phyloP scores from a whole-genome alignment of 306 rosid species.

The Neltuma alba region DNA sequence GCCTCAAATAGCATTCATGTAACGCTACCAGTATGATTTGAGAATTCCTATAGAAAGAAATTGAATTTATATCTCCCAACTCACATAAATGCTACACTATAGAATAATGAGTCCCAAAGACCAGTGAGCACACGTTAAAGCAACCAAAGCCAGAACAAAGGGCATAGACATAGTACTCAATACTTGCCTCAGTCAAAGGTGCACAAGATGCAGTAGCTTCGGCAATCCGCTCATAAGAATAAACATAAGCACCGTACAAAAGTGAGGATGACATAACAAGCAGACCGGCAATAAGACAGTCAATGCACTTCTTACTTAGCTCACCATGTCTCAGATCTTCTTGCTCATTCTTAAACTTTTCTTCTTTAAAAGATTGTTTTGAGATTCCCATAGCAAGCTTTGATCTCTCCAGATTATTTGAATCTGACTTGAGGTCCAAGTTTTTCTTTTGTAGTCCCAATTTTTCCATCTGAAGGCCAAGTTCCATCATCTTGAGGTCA shows the following conservation, averaged over 20 bases:
- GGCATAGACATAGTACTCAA: not conserved
- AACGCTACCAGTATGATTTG: not conserved
- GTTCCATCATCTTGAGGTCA: constrained; percentile 68
- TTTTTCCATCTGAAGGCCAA: constrained; percentile 53
- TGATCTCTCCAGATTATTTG: constrained; percentile 63
- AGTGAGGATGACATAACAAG: constrained; percentile 70
- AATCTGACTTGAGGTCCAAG: constrained; percentile 55
- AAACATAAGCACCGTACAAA: constrained; percentile 67
- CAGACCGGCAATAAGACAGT: constrained; percentile 86
- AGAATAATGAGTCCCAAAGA: constrained; percentile 18
- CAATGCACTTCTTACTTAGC: constrained; percentile 69
- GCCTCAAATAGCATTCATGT: not conserved
- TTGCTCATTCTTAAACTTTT: constrained; percentile 74
- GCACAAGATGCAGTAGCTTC: constrained; percentile 76
- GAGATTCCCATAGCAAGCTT: constrained; percentile 74
- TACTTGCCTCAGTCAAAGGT: constrained; percentile 68
- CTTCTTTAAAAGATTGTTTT: constrained; percentile 69
- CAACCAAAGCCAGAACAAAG: not conserved
- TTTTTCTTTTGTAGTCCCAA: constrained; percentile 59
- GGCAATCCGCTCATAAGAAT: constrained; percentile 59
- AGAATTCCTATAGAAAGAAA: constrained; percentile 12
- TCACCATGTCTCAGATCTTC: constrained; percentile 76
- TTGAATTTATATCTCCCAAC: not conserved
- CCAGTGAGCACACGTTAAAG: not conserved
- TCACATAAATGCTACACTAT: constrained; percentile 1